Evolutionary conservation across 768 basidiomycete species (phyloP), one percentile per base, ranked within the genome.

Genomic region (Leucocoprinus sp.): DNA sequence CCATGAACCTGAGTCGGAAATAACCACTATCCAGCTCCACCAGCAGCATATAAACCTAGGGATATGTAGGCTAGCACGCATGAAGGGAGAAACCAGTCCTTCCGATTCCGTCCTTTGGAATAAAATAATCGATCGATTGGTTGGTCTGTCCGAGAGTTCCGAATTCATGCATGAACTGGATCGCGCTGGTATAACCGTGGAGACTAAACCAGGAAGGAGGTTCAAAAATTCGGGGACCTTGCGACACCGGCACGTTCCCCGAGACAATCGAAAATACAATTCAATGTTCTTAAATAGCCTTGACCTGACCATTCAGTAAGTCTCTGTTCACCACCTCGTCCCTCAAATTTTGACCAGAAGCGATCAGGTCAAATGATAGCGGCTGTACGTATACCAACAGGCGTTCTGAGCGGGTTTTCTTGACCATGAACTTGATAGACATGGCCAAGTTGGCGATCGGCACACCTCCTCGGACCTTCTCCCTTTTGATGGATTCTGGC

Each of bases 21-120:
- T 8, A 29, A 31, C 11, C 29, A 9, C 33, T 2, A 42, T 23
- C 18, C 50, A 82, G 80, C 52, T 73, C 39, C 64, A 80, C 41
- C 80, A 81, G 56, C 80, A 76, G 58, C 71, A 78, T 56, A 70
- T 74, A 35, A 81, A 78, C 52, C 74, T 68, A 34, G 69, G 67
- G 27, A 60, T 71, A 31, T 66, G 60, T 41, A 79, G 82, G 27
- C 66, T 76, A 22, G 74, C 78, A 7, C 67, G 63, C 29, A 79
- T 82, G 75, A 74, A 70, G 3, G 73, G 78, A 12, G 63, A 68
- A 28, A 51, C 55, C 21, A 60, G 56, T 9, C 70, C 70, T 3
- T 58, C 64, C 15, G 48, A 57, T 24, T 36, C 51, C 12, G 64
- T 65, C 9, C 66, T 78, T 23, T 45, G 54, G 12, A 42, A 53